Evolutionary conservation across 768 basidiomycete genomes (phyloP), one percentile per base, ranked within the genome.

Genomic region (Psilocybe subaeruginosa): DNA sequence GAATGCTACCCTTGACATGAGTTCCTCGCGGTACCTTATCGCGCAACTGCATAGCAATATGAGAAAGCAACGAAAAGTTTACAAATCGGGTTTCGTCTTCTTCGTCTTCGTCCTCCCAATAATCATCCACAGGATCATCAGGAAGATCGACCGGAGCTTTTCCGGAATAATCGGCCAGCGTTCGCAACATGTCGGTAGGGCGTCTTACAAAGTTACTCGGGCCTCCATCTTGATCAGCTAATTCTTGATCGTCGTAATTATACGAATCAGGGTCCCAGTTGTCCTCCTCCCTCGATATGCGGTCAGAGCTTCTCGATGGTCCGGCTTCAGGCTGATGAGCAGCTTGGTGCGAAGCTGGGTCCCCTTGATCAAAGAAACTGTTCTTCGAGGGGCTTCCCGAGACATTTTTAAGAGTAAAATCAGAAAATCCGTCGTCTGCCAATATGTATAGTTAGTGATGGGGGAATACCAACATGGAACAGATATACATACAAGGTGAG

Each of bases 1-100:
- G 91, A 45, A 98, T 92, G 58, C 94, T 92, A 6, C 93, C 94
- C 77, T 98, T 97, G 62, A 93, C 91, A 67, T 97, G 96, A 6
- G 85, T 87, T 6, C 87, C 89, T 57, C 92, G 82, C 3, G 92
- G 93, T 2, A 99, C 93, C 70, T 93, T 91, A 75, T 99, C 96
- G 58, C 91, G 84, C 59, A 99, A 76, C 70, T 92, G 89, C 37
- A 96, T 89, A 1, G 95, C 95, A 50, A 97, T 85, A 71, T 99
- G 91, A 33, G 89, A 91, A 59, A 99, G 80, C 47, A 97, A 77
- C 14, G 93, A 87, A 55, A 93, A 91, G 72, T 97, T 95, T 72
- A 98, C 88, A 69, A 94, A 97, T 14, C 88, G 84, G 60, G 81
- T 84, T 53, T 74, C 75, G 52, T 75, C 74, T 9, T 77, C 73